phyloP scores from a whole-genome alignment of 768 basidiomycete species.

The Pulveroboletus sp. region DNA sequence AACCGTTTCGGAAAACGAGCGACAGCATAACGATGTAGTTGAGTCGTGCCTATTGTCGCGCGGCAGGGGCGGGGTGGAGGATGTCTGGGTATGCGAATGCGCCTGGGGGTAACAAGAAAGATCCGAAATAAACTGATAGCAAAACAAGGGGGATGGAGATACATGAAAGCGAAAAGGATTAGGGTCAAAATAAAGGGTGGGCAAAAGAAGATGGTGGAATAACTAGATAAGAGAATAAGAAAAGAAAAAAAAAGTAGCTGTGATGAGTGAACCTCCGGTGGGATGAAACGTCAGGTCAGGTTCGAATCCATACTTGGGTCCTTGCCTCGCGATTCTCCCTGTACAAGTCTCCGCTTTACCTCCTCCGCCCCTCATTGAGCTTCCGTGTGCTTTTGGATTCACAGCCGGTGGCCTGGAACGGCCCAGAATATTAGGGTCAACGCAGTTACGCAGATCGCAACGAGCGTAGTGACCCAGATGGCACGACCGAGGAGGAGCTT shows the following conservation, averaged over 20 bases:
- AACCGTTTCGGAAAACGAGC: slow-evolving; percentile 16
- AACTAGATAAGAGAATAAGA: slow-evolving; percentile 32
- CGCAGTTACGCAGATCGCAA: slow-evolving; percentile 69
- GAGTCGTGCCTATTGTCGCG: slow-evolving; percentile 18
- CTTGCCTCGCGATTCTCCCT: slow-evolving; percentile 5
- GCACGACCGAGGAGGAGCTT: slow-evolving; percentile 87
- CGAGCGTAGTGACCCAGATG: slow-evolving; percentile 83
- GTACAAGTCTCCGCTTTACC: slow-evolving; percentile 10
- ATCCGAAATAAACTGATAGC: slow-evolving; percentile 13
- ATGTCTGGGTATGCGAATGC: slow-evolving; percentile 22
- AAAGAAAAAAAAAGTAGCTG: slow-evolving; percentile 20
- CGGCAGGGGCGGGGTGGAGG: slow-evolving; percentile 13
- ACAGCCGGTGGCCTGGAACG: slow-evolving; percentile 91
- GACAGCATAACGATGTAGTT: slow-evolving; percentile 26
- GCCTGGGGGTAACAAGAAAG: slow-evolving; percentile 23
- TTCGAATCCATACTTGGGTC: slow-evolving; percentile 15
- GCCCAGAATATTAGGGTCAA: slow-evolving; percentile 93
- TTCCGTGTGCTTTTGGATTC: slow-evolving; percentile 3
- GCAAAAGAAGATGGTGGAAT: slow-evolving; percentile 20
- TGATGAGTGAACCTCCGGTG: slow-evolving; percentile 19
- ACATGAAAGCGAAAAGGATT: slow-evolving; percentile 24
- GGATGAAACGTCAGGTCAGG: slow-evolving; percentile 14
- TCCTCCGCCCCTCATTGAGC: background rate
- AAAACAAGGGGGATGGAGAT: slow-evolving; percentile 20
- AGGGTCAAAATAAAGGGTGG: slow-evolving; percentile 20